Conservation (phyloP, 306 rosid genomes). For the Corylus heterophylla region DNA sequence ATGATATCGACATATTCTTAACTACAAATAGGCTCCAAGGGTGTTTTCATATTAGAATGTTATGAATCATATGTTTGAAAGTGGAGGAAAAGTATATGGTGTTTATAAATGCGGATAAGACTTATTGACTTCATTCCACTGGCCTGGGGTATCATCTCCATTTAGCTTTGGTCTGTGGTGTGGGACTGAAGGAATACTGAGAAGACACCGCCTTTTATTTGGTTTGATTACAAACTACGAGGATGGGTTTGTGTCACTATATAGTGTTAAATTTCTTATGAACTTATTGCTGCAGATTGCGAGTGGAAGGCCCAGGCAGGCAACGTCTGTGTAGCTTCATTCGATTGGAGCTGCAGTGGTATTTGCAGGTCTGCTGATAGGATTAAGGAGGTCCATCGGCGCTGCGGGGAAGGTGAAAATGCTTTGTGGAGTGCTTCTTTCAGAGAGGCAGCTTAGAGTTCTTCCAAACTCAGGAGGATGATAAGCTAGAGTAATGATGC, state of each 20-base stretch:
- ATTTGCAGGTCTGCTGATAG: conserved; percentile 95
- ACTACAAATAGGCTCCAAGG: neutral
- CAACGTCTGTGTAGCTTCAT: conserved; percentile 93
- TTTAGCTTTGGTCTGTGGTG: neutral
- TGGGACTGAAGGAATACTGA: neutral
- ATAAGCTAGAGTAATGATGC: conserved; percentile 32
- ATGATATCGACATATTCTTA: neutral
- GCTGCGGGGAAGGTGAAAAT: conserved; percentile 94
- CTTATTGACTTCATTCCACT: neutral
- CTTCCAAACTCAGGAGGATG: conserved; percentile 79
- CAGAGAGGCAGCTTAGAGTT: conserved; percentile 40
- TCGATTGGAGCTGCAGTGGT: conserved; percentile 98
- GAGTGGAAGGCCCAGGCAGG: conserved; percentile 99
- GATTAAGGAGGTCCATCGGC: conserved; percentile 90
- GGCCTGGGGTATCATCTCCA: neutral
- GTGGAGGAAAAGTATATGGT: neutral
- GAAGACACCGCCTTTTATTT: conserved; percentile 2
- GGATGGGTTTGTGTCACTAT: neutral
- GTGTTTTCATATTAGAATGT: neutral
- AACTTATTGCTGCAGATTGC: conserved; percentile 69
- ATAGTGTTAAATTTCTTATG: conserved; percentile 6
- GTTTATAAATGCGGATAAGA: neutral
- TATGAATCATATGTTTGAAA: neutral
- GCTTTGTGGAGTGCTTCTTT: conserved; percentile 90
- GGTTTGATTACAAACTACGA: conserved; percentile 13